Percentiles rank a stretch among this genome's conserved stretches.
Conservation (phyloP, 768 basidiomycete genomes). For the Lactarius akahatsu region DNA sequence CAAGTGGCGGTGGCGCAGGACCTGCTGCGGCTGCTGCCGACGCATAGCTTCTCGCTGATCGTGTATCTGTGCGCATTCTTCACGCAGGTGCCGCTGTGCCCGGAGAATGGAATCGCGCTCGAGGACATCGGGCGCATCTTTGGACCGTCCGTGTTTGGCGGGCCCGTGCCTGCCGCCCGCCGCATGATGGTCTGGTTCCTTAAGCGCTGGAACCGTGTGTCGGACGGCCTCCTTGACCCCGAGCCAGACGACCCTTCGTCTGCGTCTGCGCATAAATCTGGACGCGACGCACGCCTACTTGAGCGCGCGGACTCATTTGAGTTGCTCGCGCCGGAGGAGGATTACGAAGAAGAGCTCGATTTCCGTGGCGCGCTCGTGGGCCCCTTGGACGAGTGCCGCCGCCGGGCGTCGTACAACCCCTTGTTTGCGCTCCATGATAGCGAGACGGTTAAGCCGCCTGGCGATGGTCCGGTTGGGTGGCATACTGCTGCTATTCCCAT, state of each 20-base stretch:
- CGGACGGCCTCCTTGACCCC: conserved; percentile 28
- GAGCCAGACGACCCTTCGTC: not conserved
- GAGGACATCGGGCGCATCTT: conserved; percentile 50
- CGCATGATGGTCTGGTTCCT: conserved; percentile 29
- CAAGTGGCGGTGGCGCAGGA: conserved; percentile 44
- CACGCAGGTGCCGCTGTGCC: conserved; percentile 50
- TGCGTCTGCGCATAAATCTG: not conserved
- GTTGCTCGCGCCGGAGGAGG: conserved; percentile 20
- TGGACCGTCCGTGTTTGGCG: conserved; percentile 43
- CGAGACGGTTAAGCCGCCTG: not conserved
- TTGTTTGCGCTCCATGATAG: not conserved
- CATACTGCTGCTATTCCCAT: not conserved
- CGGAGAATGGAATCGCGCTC: conserved; percentile 49
- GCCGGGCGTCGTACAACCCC: not conserved
- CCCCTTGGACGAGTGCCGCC: conserved; percentile 3
- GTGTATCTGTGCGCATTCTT: conserved; percentile 50
- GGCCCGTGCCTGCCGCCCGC: conserved; percentile 27
- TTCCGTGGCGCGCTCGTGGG: not conserved
- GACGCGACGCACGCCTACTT: conserved; percentile 5
- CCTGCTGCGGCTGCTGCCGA: conserved; percentile 51
- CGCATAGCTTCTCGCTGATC: conserved; percentile 42
- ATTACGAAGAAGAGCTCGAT: conserved; percentile 11
- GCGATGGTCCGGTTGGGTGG: not conserved
- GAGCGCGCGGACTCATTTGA: conserved; percentile 18
- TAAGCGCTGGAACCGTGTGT: conserved; percentile 26